phyloP scores from a whole-genome alignment of 371 early-diverging fungal species.

The Circinella minor region DNA sequence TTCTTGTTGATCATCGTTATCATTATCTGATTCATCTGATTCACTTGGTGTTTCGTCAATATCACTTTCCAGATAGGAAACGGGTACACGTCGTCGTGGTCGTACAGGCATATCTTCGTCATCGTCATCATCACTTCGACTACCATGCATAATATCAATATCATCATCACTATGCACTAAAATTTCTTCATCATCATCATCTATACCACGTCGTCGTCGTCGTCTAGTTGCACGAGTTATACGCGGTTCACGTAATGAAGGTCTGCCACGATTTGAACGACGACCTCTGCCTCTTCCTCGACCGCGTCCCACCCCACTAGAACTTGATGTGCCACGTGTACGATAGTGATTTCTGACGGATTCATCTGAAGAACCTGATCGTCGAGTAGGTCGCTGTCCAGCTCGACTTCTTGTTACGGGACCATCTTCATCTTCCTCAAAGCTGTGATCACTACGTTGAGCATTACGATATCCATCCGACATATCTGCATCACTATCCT shows the following conservation, averaged over 20 bases:
- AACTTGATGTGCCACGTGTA: conserved; percentile 7
- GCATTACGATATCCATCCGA: conserved; percentile 31
- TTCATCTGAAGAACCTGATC: conserved; percentile 14
- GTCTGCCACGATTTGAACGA: neutral
- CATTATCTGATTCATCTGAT: conserved; percentile 1
- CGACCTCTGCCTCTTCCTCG: neutral
- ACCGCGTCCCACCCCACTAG: conserved; percentile 21
- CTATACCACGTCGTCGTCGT: conserved; percentile 14
- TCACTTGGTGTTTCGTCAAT: conserved; percentile 54
- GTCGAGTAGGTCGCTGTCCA: conserved; percentile 21
- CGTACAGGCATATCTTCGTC: conserved; percentile 43
- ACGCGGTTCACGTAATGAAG: conserved; percentile 18
- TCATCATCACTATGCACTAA: neutral
- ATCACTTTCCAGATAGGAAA: conserved; percentile 54
- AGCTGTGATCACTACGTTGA: conserved; percentile 12
- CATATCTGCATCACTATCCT: conserved; percentile 31
- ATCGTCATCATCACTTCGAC: conserved; percentile 1
- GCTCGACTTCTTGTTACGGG: conserved; percentile 42
- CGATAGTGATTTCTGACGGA: conserved; percentile 1
- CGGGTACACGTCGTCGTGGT: conserved; percentile 42
- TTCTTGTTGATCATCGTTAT: too few species aligned
- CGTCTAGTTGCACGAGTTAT: conserved; percentile 34
- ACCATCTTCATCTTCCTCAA: conserved; percentile 36
- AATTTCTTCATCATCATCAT: neutral
- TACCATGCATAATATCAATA: neutral